Evolutionary conservation across 176 grass and related monocot species (phyloP), one percentile per base, ranked within the genome.

Genomic region (Oropetium thomaeum): DNA sequence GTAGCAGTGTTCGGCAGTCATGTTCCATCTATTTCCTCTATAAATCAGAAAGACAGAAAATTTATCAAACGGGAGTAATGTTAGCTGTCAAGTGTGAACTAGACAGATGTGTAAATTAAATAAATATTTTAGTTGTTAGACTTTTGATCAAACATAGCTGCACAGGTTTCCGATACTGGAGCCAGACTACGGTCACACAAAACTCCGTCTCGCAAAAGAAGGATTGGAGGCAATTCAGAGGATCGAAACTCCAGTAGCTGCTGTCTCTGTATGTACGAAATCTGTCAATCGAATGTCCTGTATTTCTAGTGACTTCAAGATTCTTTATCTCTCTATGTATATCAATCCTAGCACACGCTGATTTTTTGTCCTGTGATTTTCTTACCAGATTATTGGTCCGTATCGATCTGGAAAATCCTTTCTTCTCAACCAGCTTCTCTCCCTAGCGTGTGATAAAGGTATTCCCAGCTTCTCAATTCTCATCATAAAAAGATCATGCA

Each of bases 391-490:
- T 68, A 97, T 93, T 47, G 91, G 91, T 16, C 89, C 91, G 7
- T 98, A 98, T 60, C 79, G 96, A 75, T 98, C 87, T 7, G 96
- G 96, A 1, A 94, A 98, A 72, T 98, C 91, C 58, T 98, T 98
- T 75, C 91, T 94, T 81, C 91, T 98, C 71, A 98, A 98, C 73
- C 91, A 94, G 74, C 96, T 94, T 78, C 96, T 98, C 38, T 89
- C 89, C 7, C 53, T 98, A 26, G 86, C 89, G 45, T 98, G 91
- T 39, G 64, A 98, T 30, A 87, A 90, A 94, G 95, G 91, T 94
- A 85, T 10, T 52, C 5, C 2, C 23, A 32, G 3, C 42, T 61
- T 63, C 13, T 45, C 9, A 10, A 33, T 61, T 63, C 13, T 45
- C 9, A 10, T 68, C 2, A 37, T 51, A 7, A 17, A 59, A 27